phyloP scores from a whole-genome alignment of 2,329 filamentous ascomycete species.

The Thermoascus crustaceus region DNA sequence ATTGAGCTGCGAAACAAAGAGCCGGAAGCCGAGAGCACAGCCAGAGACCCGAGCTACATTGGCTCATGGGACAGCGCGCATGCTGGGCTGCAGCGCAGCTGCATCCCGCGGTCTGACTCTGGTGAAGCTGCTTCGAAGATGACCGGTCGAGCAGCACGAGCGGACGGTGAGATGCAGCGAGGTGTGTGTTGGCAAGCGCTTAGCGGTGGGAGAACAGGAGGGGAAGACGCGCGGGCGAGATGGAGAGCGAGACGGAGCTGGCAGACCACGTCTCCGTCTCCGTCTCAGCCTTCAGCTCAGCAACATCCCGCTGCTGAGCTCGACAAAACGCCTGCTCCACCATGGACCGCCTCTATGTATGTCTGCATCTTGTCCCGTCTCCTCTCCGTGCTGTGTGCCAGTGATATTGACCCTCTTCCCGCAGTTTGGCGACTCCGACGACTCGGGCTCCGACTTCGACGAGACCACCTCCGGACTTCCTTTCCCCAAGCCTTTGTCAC shows the following conservation, averaged over 20 bases:
- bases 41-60: too few species aligned
- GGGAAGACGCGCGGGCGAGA: too few species aligned
- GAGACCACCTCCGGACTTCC: conserved; percentile 62
- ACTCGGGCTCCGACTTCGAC: conserved; percentile 45
- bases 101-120: not conserved
- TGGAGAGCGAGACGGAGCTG: too few species aligned
- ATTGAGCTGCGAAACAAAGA: too few species aligned
- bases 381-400: conserved; percentile 1
- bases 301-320: not conserved
- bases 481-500: conserved; percentile 77
- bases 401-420: conserved; percentile 5
- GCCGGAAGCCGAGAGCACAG: conserved; percentile 12
- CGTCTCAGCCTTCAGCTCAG: not conserved
- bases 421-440: conserved; percentile 39
- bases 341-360: conserved; percentile 30
- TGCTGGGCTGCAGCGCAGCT: conserved; percentile 12
- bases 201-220: conserved; percentile 3
- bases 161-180: conserved; percentile 5
- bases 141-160: not conserved
- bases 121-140: not conserved
- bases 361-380: conserved; percentile 3
- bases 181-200: conserved; percentile 4
- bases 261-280: too few species aligned
- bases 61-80: conserved; percentile 12
- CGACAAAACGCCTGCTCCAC: not conserved